Evolutionary conservation across 805 yeast species (phyloP), one percentile per base, ranked within the genome.

Genomic region (Lachancea sp.): DNA sequence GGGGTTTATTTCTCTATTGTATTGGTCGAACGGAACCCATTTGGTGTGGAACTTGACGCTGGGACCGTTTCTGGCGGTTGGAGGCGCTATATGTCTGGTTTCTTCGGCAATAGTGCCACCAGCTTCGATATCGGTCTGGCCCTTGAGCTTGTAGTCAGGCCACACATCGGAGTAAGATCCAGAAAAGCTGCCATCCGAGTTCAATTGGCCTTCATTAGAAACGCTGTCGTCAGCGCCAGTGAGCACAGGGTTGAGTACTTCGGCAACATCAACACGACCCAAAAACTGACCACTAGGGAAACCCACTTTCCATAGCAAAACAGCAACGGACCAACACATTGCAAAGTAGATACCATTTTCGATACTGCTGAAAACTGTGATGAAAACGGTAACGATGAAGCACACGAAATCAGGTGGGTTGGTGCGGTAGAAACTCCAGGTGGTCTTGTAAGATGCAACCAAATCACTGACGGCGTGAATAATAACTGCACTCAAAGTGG

Each of bases 271-370:
- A 49, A 88, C 77, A 54, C 82, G 74, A 45, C 96, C 97, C 61
- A 90, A 71, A 68, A 89, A 87, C 42, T 77, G 74, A 52, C 96
- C 96, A 47, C 74, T 74, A 36, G 97, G 95, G 69, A 78, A 80
- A 20, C 95, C 85, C 39, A 85, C 63, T 59, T 87, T 78, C 68
- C 87, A 78, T 45, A 90, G 69, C 47, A 89, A 66, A 36, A 77
- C 71, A 17, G 88, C 95, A 54, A 74, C 77, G 29, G 95, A 85
- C 46, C 95, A 91, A 58, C 85, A 81, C 53, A 87, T 77, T 34
- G 96, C 91, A 66, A 89, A 90, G 69, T 90, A 90, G 55, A 90
- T 83, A 69, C 96, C 97, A 59, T 81, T 70, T 65, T 90, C 97
- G 60, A 90, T 84, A 5, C 87, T 70, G 5, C 87, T 69, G 54